Base-by-base conservation (phyloP, 331 rosid genomes). In the Quercus phellos region DNA sequence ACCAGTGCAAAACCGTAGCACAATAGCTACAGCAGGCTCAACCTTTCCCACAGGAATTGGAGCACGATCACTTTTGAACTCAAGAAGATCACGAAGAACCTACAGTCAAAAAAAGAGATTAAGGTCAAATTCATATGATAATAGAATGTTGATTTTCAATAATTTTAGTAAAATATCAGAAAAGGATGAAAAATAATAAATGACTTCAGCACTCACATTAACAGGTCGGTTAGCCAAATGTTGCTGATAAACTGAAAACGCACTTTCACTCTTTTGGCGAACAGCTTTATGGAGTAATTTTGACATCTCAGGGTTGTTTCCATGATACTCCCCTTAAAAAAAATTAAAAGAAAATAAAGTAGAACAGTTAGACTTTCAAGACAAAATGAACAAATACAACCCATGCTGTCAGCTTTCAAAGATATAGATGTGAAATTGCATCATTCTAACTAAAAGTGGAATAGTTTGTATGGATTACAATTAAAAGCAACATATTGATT, bases 241-340 rank as follows among this genome's bases (percentile, higher is more conserved):
- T 86, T 95, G 99, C 89, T 95, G 99, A 82, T 92, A 95, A 84
- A 95, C 94, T 72, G 99, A 85, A 86, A 81, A 95, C 70, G 98
- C 90, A 86, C 89, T 95, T 81, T 92, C 96, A 91, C 91, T 93
- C 84, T 89, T 95, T 75, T 95, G 98, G 68, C 99, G 99, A 84
- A 95, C 98, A 81, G 99, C 99, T 90, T 95, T 95, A 88, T 95
- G 99, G 78, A 95, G 99, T 92, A 95, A 85, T 79, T 95, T 95
- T 68, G 99, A 95, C 99, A 95, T 95, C 89, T 95, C 99, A 72
- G 99, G 99, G 77, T 95, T 95, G 87, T 95, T 95, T 81, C 97
- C 98, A 87, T 95, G 99, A 86, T 91, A 95, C 79, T 95, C 99
- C 82, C 99, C 98, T 95, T 70, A 64, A 32, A 56, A 81, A 79